Base-by-base conservation (phyloP, 179 eudicot species). In the Spinacia oleracea region DNA sequence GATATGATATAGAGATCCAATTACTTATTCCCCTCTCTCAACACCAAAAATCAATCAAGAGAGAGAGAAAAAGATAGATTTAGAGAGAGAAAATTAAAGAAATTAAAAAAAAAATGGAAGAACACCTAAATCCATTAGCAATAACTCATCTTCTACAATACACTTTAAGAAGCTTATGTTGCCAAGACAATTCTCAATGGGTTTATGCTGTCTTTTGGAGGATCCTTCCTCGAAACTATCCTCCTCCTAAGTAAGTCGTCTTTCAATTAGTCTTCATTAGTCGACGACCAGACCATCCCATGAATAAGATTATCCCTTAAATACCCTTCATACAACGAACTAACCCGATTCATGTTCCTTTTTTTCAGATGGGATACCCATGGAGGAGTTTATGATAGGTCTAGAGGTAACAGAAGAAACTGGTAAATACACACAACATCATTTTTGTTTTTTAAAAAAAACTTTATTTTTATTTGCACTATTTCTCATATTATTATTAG, bases 111-210 rank as follows among this genome's bases (percentile, higher is more conserved):
- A 7, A 16, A 50, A 94, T 94, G 98, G 97, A 93, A 86, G 98
- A 95, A 83, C 91, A 95, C 43, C 81, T 91, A 72, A 90, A 76
- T 83, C 89, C 97, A 73, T 84, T 90, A 73, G 89, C 95, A 73
- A 86, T 91, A 5, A 91, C 97, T 87, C 98, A 95, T 93, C 88
- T 80, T 63, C 81, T 85, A 43, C 83, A 79, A 80, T 85, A 86
- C 84, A 86, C 89, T 45, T 79, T 86, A 20, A 86, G 89, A 80
- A 86, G 89, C 45, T 75, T 86, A 51, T 86, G 89, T 77, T 69
- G 62, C 70, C 84, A 86, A 77, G 82, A 80, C 32, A 78, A 84
- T 43, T 84, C 87, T 64, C 87, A 84, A 75, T 86, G 89, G 89
- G 81, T 86, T 64, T 86, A 86, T 82, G 89, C 89, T 68, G 87